Base-by-base conservation (phyloP, 169 alveolate species). In the Plasmodium vivax region DNA sequence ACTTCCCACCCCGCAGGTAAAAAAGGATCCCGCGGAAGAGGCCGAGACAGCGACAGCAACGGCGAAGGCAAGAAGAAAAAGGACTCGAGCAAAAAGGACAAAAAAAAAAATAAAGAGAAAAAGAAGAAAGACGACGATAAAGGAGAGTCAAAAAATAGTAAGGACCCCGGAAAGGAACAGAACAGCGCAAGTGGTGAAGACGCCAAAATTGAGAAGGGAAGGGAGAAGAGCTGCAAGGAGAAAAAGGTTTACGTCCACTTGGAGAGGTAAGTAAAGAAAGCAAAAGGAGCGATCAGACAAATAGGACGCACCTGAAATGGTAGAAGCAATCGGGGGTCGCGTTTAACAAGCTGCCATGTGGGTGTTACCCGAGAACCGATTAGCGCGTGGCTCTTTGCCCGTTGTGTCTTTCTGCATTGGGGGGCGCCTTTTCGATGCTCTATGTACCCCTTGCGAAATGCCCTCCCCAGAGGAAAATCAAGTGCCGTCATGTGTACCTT, bases 241-340 rank as follows among this genome's bases (percentile, higher is more conserved):
- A 88, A 80, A 58, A 90, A 80, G 83, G 82, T 90, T 36, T 90
- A 27, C 51, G 71, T 90, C 36, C 94, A 80, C 74, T 45, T 90
- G 34, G 90, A 80, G 74, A 90, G 94, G 94, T 90, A 79, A n/a
- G 38, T 51, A 74, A 85, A 75, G 56, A 54, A 58, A 32, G 27
- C 38, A 32, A 32, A 75, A 14, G 58, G 45, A 12, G 34, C 14
- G 27, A 75, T 34, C 32, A 23, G 9, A 12, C 34, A 34, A 75
- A 36, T 16, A 75, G 27, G 27, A 27, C 38, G 12, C 27, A 34
- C 5, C 14, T 34, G 45, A 16, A 34, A 34, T 36, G 6, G 38
- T 34, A 14, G 62, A 34, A 7, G 56, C n/a, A 14, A 6, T 34
- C 32, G 38, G 8, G 16, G 77, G 6, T 19, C 16, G 16, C n/a